These are phyloP conservation scores for Papiliotrema fonsecae DNA, from an alignment of 1,284 basidiomycete genomes.

Conservation along the genomic window DNA sequence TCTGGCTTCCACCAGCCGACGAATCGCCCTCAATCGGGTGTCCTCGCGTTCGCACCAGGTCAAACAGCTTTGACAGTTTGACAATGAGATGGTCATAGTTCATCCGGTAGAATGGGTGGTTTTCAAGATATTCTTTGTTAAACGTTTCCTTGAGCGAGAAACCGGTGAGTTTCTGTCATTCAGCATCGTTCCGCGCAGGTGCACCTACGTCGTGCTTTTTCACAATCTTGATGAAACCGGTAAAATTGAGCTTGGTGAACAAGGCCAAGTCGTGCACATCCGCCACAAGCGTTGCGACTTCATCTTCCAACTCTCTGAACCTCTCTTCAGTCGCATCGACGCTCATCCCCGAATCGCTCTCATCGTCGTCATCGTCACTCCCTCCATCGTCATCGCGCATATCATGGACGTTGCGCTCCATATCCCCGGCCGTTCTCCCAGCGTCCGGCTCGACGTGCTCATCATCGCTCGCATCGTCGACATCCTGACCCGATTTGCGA, in stretches of 20 bases:
- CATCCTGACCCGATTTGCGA: conserved; percentile 26
- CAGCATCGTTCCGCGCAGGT: not conserved
- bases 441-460: conserved; percentile 53
- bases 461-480: conserved; percentile 42
- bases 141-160: conserved; percentile 56
- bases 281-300: conserved; percentile 91
- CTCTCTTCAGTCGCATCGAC: conserved; percentile 78
- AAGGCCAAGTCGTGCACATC: conserved; percentile 97
- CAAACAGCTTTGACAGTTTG: conserved; percentile 91
- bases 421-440: conserved; percentile 25
- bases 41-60: conserved; percentile 91
- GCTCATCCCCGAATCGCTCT: conserved; percentile 49
- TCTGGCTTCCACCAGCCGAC: conserved; percentile 89
- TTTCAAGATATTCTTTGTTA: conserved; percentile 87
- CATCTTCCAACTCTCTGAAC: conserved; percentile 87
- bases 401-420: conserved; percentile 39
- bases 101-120: conserved; percentile 80
- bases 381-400: conserved; percentile 56
- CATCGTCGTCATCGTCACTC: conserved; percentile 59
- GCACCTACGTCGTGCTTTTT: conserved; percentile 78
- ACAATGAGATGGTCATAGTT: conserved; percentile 80
- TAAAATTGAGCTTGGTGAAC: conserved; percentile 93
- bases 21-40: conserved; percentile 91
- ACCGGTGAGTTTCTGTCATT: conserved; percentile 55
- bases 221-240: conserved; percentile 98